These are phyloP conservation scores for Cyclotella baltica DNA, from an alignment of 108 stramenopile species.

Conservation along the genomic window DNA sequence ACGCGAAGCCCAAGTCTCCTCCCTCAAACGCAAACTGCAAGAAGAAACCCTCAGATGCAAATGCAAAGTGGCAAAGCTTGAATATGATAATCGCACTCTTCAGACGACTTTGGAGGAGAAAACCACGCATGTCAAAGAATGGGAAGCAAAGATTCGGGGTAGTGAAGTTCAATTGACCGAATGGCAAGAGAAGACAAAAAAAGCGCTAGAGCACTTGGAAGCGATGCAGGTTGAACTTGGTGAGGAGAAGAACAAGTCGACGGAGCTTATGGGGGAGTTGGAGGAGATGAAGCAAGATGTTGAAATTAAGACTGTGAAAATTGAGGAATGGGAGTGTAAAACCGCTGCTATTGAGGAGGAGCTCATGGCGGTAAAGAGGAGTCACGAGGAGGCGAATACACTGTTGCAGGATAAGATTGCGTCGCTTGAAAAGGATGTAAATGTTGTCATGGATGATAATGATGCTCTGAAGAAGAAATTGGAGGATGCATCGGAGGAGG, in stretches of 20 bases:
- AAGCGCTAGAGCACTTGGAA: constrained; percentile 47
- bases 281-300: constrained; percentile 26
- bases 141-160: constrained; percentile 49
- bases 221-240: constrained; percentile 35
- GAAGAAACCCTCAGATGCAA: constrained; percentile 56
- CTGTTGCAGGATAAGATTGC: constrained; percentile 55
- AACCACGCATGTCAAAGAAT: constrained; percentile 24
- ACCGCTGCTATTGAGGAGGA: constrained; percentile 20
- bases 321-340: constrained; percentile 39
- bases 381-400: constrained; percentile 45
- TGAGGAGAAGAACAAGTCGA: constrained; percentile 39
- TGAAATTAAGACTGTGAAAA: constrained; percentile 21
- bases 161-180: constrained; percentile 54
- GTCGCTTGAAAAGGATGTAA: constrained; percentile 42
- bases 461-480: constrained; percentile 28
- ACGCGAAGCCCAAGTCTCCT: constrained; percentile 30
- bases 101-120: constrained; percentile 59
- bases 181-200: constrained; percentile 60
- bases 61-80: constrained; percentile 44
- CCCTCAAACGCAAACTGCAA: constrained; percentile 55
- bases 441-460: constrained; percentile 21
- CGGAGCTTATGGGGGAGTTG: constrained; percentile 37
- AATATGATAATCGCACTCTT: constrained; percentile 5
- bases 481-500: constrained; percentile 38
- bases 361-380: constrained; percentile 20